Evolutionary conservation across 2,329 filamentous ascomycete species (phyloP), one percentile per base, ranked within the genome.

Genomic region (Fusarium papillatum): DNA sequence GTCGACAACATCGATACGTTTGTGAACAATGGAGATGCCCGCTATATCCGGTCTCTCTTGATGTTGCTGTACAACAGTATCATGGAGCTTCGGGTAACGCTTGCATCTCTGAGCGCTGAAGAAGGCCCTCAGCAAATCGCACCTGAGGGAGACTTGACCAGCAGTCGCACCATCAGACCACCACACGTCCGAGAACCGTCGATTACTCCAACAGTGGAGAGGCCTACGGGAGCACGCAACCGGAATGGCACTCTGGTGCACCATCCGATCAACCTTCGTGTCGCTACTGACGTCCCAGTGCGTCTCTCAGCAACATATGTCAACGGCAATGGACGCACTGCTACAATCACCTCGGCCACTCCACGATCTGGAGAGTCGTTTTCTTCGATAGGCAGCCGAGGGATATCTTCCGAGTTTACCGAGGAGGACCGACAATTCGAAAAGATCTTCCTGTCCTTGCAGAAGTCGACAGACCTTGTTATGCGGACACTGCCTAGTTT

Each of bases 361-460:
- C 95, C 95, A 57, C 92, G 94, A 29, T 97, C 95, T 10, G 94
- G 93, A 53, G 95, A 98, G 79, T 95, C 94, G 0, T 97, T 97
- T 81, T 89, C 87, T 3, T 92, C 93, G 0, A 86, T 88, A 6
- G 87, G 87, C 38, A 83, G 78, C 26, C 82, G 81, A 34, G 80
- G 87, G 66, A 85, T 87, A 36, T 87, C 89, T 50, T 82, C 91
- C 13, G 94, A 95, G 63, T 90, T 93, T 62, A 90, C 90, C 4
- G 94, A 95, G 75, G 95, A 98, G 74, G 95, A 98, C 78, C 89
- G 90, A 19, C 90, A 93, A 34, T 98, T 98, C 76, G 96, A 98
- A 74, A 91, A 88, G 72, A 95, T 98, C 26, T 98, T 95, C 85
- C 81, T 95, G 39, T 93, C 94, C 57, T 87, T 98, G 29, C 92